phyloP scores from a whole-genome alignment of 225 moss, liverwort and hornwort genomes.

The Sphagnum contortum region DNA sequence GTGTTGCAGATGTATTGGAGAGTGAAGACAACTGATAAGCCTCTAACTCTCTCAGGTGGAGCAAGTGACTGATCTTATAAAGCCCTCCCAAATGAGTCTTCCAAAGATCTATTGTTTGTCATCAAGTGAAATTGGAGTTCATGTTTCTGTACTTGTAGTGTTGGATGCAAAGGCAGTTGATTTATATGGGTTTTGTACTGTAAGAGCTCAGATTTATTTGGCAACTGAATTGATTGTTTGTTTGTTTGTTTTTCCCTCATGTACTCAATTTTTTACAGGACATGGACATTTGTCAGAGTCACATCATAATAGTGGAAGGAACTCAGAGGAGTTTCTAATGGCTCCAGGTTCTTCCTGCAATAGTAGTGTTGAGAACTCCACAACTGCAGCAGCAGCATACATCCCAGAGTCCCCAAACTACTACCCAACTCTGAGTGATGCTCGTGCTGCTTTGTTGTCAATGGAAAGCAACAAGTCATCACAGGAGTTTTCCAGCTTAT shows the following conservation, averaged over 20 bases:
- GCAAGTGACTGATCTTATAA: too few relatives aligned
- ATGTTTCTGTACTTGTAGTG: background rate
- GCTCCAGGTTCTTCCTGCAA: conserved; percentile 14
- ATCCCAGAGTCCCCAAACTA: conserved; percentile 15
- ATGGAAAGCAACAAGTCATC: conserved; percentile 22
- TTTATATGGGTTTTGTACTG: background rate
- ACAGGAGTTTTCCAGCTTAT: conserved; percentile 23
- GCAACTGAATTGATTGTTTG: background rate
- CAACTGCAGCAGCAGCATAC: conserved; percentile 9
- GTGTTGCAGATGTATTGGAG: conserved; percentile 92
- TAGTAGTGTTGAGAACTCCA: conserved; percentile 14
- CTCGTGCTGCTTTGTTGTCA: conserved; percentile 13
- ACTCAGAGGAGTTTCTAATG: conserved; percentile 11
- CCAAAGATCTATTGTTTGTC: background rate
- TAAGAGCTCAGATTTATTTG: background rate
- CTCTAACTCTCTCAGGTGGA: conserved; percentile 66
- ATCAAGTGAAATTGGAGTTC: background rate
- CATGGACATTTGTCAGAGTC: conserved; percentile 8
- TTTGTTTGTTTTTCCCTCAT: too few relatives aligned
- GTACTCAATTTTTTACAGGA: conserved; percentile 4
- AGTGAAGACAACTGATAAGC: conserved; percentile 78
- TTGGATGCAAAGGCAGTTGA: background rate
- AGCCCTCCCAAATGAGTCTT: background rate
- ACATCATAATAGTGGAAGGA: conserved; percentile 6
- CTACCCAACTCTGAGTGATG: conserved; percentile 13